Conservation (phyloP, 176 grass and related monocot species). For the Carex kokanica region DNA sequence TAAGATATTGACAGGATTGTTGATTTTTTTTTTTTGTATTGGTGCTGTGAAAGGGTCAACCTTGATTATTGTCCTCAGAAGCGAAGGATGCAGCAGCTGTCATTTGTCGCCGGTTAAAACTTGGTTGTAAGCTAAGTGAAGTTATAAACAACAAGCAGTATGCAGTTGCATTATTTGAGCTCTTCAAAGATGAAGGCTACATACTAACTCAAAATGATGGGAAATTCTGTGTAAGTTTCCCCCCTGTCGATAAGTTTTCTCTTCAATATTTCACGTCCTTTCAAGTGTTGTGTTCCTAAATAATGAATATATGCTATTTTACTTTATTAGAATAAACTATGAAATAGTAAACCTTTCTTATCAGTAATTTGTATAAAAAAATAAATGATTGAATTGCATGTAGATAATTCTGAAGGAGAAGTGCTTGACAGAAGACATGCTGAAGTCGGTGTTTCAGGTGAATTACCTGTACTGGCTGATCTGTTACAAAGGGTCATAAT, state of each 20-base stretch:
- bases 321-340: neutral
- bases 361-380: neutral
- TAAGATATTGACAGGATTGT: neutral
- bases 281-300: neutral
- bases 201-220: slow-evolving; percentile 53
- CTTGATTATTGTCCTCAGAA: slow-evolving; percentile 60
- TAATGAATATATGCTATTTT: neutral
- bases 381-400: neutral
- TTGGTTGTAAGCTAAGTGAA: slow-evolving; percentile 87
- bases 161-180: slow-evolving; percentile 67
- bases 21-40: neutral
- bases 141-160: slow-evolving; percentile 68
- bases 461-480: slow-evolving; percentile 93
- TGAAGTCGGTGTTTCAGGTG: slow-evolving; percentile 86
- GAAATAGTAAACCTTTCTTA: neutral
- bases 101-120: slow-evolving; percentile 54
- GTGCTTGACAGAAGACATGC: slow-evolving; percentile 78
- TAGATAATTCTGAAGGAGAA: slow-evolving; percentile 91
- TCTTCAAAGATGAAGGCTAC: slow-evolving; percentile 82
- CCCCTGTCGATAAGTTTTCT: neutral
- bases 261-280: neutral
- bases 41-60: slow-evolving; percentile 25
- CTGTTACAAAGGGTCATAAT: too few species aligned
- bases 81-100: slow-evolving; percentile 78
- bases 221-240: slow-evolving; percentile 74